Conservation (phyloP, 2,329 filamentous ascomycete species). For the Pyricularia grisea region DNA sequence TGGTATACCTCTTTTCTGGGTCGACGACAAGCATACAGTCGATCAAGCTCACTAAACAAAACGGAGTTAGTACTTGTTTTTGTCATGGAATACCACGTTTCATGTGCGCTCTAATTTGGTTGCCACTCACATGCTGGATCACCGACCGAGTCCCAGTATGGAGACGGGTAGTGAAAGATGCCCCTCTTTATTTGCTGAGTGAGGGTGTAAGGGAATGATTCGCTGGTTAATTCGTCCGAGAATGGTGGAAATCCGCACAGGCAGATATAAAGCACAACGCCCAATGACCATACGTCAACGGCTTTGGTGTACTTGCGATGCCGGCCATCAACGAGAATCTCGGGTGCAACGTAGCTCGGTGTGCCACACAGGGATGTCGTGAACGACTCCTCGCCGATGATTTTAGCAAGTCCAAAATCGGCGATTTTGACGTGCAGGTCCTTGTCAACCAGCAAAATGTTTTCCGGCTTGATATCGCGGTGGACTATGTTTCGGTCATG, state of each 20-base stretch:
- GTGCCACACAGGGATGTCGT: slow-evolving; percentile 94
- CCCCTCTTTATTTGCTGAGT: slow-evolving; percentile 85
- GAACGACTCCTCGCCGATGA: slow-evolving; percentile 96
- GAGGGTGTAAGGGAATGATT: slow-evolving; percentile 75
- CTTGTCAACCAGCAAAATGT: slow-evolving; percentile 82
- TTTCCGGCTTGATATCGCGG: slow-evolving; percentile 95
- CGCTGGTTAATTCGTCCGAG: slow-evolving; percentile 79
- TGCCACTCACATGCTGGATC: slow-evolving; percentile 59
- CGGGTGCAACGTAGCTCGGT: slow-evolving; percentile 93
- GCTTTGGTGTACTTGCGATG: slow-evolving; percentile 87
- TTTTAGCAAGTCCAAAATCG: slow-evolving; percentile 95
- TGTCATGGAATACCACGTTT: neutral
- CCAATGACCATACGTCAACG: slow-evolving; percentile 93
- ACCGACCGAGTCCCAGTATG: slow-evolving; percentile 86
- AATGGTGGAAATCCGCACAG: slow-evolving; percentile 96
- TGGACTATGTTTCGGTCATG: slow-evolving; percentile 97
- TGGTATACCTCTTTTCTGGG: slow-evolving; percentile 70
- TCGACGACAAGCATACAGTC: slow-evolving; percentile 91
- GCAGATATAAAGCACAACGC: slow-evolving; percentile 97
- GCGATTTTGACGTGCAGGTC: slow-evolving; percentile 82
- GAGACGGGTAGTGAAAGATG: slow-evolving; percentile 87
- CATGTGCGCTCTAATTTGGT: slow-evolving; percentile 1
- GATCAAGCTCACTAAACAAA: slow-evolving; percentile 65
- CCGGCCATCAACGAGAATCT: slow-evolving; percentile 76
- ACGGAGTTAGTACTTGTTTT: slow-evolving; percentile 2